A percentile compares a stretch with the other conserved stretches of the same genome.
phyloP scores from a whole-genome alignment of 2,329 filamentous ascomycete species.

The Colletotrichum costaricense region DNA sequence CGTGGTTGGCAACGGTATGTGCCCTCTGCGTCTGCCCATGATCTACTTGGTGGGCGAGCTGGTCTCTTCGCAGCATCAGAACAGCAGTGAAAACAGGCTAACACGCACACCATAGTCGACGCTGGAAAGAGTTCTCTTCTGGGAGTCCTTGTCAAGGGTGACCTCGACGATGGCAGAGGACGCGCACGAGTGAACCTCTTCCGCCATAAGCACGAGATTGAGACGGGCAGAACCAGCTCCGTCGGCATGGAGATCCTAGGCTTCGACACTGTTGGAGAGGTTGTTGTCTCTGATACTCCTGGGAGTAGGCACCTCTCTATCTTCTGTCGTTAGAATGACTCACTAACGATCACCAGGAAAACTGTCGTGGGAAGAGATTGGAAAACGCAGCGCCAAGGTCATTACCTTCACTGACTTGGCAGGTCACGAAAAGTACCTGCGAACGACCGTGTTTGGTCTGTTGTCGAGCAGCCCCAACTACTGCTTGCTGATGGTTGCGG shows the following conservation, averaged over 20 bases:
- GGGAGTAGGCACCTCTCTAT: slow-evolving; percentile 70
- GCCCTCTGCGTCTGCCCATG: neutral
- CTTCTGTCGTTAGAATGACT: neutral
- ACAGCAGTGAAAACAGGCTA: neutral
- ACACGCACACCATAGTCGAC: slow-evolving; percentile 72
- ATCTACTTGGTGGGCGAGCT: neutral
- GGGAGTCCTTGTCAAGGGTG: slow-evolving; percentile 94
- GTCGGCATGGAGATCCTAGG: slow-evolving; percentile 99
- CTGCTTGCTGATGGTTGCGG: slow-evolving; percentile 97
- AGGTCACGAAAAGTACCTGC: slow-evolving; percentile 93
- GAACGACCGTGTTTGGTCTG: slow-evolving; percentile 96
- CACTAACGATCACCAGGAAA: slow-evolving; percentile 53
- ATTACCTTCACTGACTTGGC: slow-evolving; percentile 97
- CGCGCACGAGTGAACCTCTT: slow-evolving; percentile 96
- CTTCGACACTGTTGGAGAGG: slow-evolving; percentile 87
- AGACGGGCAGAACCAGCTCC: slow-evolving; percentile 93
- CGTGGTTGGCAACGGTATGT: slow-evolving; percentile 89
- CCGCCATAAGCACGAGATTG: slow-evolving; percentile 97
- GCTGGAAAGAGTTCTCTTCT: slow-evolving; percentile 97
- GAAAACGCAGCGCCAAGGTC: slow-evolving; percentile 93
- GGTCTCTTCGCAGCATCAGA: neutral
- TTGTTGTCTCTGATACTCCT: slow-evolving; percentile 83
- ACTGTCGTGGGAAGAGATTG: slow-evolving; percentile 97
- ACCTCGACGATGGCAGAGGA: slow-evolving; percentile 92
- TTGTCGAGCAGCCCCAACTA: slow-evolving; percentile 97